Conservation (phyloP, 148 eudicot genomes). For the Linanthus parryae region DNA sequence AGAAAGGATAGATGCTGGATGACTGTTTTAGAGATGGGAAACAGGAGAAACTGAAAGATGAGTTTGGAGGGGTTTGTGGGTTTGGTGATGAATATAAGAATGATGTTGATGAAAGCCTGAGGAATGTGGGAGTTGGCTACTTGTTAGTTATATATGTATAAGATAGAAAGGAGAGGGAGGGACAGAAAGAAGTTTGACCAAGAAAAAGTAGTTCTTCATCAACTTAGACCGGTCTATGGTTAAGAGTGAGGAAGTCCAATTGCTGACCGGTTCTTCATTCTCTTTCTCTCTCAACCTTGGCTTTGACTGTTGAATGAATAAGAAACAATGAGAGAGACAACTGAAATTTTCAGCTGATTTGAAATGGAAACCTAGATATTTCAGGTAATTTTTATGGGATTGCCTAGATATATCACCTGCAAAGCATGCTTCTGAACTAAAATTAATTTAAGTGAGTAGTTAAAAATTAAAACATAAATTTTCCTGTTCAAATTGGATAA, state of each 20-base stretch:
- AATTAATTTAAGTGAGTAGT: too few relatives aligned
- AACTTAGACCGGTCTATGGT: slow-evolving; percentile 23
- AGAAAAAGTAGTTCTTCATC: slow-evolving; percentile 1
- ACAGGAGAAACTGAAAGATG: neutral
- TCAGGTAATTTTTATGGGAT: too few relatives aligned
- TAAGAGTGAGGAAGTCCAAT: slow-evolving; percentile 11
- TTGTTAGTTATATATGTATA: neutral
- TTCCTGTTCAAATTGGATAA: too few relatives aligned
- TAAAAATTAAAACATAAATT: too few relatives aligned
- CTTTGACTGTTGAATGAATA: too few relatives aligned
- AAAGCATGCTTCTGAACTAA: too few relatives aligned
- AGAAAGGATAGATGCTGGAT: neutral
- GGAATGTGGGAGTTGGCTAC: too few relatives aligned
- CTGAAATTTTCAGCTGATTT: too few relatives aligned
- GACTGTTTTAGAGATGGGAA: neutral
- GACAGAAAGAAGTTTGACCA: slow-evolving; percentile 15
- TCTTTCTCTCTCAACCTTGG: too few relatives aligned
- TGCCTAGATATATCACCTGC: too few relatives aligned
- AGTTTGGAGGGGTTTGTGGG: neutral
- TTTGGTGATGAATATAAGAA: neutral
- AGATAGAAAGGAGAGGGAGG: neutral
- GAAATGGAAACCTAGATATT: too few relatives aligned
- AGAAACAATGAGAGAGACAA: too few relatives aligned
- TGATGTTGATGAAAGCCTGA: neutral
- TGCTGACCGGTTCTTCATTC: slow-evolving; percentile 25